Percentiles rank a stretch among this genome's conserved stretches.
Conservation (phyloP, 2,329 filamentous ascomycete species). For the Phialophora verrucosa region DNA sequence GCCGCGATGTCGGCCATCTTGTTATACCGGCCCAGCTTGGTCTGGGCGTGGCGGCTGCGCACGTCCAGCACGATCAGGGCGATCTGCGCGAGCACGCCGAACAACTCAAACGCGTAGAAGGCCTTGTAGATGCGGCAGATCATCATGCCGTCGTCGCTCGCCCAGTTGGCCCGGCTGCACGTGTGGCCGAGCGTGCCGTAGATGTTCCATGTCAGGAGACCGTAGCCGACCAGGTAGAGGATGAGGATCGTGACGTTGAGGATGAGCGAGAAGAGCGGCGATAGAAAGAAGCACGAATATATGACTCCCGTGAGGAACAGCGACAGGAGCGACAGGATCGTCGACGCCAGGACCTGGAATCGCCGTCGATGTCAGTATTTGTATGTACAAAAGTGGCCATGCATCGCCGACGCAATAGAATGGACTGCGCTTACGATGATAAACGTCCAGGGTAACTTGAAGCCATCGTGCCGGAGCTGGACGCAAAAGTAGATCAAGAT, state of each 20-base stretch:
- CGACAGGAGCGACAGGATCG: slow-evolving; percentile 59
- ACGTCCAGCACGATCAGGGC: slow-evolving; percentile 58
- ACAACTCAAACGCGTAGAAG: slow-evolving; percentile 61
- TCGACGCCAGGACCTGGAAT: slow-evolving; percentile 58
- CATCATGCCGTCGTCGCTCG: slow-evolving; percentile 59
- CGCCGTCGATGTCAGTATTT: too few relatives aligned
- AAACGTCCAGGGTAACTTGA: slow-evolving; percentile 64
- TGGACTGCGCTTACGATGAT: slow-evolving; percentile 59
- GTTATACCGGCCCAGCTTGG: slow-evolving; percentile 55
- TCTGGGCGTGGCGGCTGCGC: slow-evolving; percentile 53
- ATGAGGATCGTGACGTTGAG: slow-evolving; percentile 57
- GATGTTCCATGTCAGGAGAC: slow-evolving; percentile 61
- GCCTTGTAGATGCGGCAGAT: slow-evolving; percentile 66
- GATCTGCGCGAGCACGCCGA: slow-evolving; percentile 55
- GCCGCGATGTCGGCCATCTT: slow-evolving; percentile 51
- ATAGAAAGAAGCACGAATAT: slow-evolving; percentile 59
- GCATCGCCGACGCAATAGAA: too few relatives aligned
- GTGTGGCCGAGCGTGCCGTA: slow-evolving; percentile 58
- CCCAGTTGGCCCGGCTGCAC: slow-evolving; percentile 60
- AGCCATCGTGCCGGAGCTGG: slow-evolving; percentile 58
- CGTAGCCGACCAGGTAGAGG: slow-evolving; percentile 60
- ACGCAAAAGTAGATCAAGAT: slow-evolving; percentile 63
- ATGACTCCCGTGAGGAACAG: slow-evolving; percentile 56
- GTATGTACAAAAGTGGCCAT: too few relatives aligned
- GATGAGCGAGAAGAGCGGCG: slow-evolving; percentile 57